A percentile compares a stretch with the other conserved stretches of the same genome.
Conservation (phyloP, 306 rosid species). For the Acacia melanoxylon region DNA sequence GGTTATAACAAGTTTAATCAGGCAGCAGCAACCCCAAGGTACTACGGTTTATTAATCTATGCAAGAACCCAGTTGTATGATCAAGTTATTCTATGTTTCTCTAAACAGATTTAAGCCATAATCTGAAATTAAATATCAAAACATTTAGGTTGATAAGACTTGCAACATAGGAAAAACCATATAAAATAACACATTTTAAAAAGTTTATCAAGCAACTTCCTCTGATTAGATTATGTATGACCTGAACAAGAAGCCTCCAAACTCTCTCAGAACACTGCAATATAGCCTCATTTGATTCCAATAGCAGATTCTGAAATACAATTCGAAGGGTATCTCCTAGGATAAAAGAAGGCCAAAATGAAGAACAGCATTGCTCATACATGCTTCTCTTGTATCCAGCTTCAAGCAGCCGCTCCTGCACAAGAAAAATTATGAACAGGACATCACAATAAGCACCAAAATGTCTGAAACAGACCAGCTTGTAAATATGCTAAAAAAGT, state of each 20-base stretch:
- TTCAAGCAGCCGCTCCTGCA: slow-evolving; percentile 94
- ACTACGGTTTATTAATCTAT: neutral
- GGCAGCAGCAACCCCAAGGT: neutral
- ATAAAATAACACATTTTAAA: slow-evolving; percentile 19
- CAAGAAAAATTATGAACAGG: slow-evolving; percentile 27
- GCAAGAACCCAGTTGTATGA: neutral
- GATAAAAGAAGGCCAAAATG: slow-evolving; percentile 91
- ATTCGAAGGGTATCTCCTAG: slow-evolving; percentile 91
- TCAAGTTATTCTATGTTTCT: neutral
- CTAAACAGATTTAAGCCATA: neutral
- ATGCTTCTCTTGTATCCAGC: slow-evolving; percentile 77
- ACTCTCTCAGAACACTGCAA: slow-evolving; percentile 93
- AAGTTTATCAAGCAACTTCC: neutral
- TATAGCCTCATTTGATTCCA: slow-evolving; percentile 88
- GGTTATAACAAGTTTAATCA: neutral
- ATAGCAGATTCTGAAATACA: slow-evolving; percentile 88
- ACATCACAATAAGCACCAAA: slow-evolving; percentile 4
- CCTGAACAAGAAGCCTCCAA: slow-evolving; percentile 97
- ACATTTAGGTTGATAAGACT: neutral
- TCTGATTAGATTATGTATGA: slow-evolving; percentile 31
- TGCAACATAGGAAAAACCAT: neutral
- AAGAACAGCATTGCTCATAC: slow-evolving; percentile 47
- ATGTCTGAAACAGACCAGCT: neutral
- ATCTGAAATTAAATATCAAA: neutral
- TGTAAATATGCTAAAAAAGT: neutral